These are phyloP conservation scores for Triticum dicoccoides DNA, from an alignment of 176 grass and related monocot species.

Conservation along the genomic window DNA sequence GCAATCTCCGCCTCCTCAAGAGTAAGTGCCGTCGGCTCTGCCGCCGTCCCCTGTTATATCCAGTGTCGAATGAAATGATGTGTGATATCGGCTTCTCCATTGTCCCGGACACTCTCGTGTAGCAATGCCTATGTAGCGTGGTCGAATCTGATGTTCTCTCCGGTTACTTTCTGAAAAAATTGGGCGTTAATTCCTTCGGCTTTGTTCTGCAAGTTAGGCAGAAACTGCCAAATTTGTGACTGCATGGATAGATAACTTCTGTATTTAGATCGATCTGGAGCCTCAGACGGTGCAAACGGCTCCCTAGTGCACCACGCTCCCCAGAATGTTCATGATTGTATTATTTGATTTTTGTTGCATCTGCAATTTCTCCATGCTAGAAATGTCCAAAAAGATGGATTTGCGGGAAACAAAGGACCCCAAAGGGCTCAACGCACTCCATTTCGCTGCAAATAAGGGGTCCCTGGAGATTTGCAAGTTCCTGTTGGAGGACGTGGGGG, in stretches of 20 bases:
- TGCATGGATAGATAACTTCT: background rate
- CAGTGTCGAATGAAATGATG: background rate
- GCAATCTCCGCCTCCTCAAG: constrained; percentile 15
- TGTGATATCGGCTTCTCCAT: background rate
- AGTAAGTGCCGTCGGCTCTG: background rate
- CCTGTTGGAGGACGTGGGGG: constrained; percentile 33
- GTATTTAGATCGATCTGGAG: background rate
- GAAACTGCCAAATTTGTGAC: background rate
- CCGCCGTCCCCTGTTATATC: background rate
- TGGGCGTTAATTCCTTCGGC: background rate
- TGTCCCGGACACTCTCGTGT: background rate
- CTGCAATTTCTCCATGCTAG: background rate
- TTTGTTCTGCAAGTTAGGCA: background rate
- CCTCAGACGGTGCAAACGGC: background rate
- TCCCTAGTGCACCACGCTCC: too few relatives aligned
- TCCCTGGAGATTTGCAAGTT: constrained; percentile 22
- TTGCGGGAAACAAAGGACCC: background rate
- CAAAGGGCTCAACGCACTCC: constrained; percentile 29
- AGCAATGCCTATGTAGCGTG: background rate
- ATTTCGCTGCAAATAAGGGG: constrained; percentile 32
- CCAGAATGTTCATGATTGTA: background rate
- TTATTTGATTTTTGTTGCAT: background rate
- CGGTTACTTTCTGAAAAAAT: background rate
- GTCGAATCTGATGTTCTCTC: background rate
- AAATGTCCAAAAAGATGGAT: constrained; percentile 21